phyloP scores from a whole-genome alignment of 2,329 filamentous ascomycete genomes.

The Didymella keratinophila region DNA sequence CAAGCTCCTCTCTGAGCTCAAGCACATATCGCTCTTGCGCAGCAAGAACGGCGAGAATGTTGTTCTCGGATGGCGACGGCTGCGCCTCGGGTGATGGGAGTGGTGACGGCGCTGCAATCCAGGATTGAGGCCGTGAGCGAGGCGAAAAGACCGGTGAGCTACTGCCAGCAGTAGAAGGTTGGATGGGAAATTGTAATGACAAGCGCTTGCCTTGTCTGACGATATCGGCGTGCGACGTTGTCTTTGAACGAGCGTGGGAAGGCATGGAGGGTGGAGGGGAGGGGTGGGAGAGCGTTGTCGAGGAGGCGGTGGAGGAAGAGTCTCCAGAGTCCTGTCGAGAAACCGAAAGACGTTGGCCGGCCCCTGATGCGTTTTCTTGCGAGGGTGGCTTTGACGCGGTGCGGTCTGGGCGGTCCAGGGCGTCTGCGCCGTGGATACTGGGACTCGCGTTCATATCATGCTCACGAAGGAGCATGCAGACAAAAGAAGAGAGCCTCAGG shows the following conservation, averaged over 20 bases:
- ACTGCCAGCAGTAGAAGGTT: slow-evolving; percentile 45
- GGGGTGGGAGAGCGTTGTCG: slow-evolving; percentile 31
- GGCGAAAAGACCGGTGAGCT: slow-evolving; percentile 43
- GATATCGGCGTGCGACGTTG: slow-evolving; percentile 46
- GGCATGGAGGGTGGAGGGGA: slow-evolving; percentile 29
- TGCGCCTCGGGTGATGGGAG: slow-evolving; percentile 38
- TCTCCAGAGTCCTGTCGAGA: slow-evolving; percentile 23
- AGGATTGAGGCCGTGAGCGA: slow-evolving; percentile 51
- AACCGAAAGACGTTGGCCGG: slow-evolving; percentile 23
- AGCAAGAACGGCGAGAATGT: slow-evolving; percentile 86
- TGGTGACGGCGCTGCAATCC: slow-evolving; percentile 45
- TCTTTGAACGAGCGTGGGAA: slow-evolving; percentile 46
- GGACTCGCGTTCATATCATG: slow-evolving; percentile 35
- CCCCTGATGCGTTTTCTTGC: slow-evolving; percentile 33
- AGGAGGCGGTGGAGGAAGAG: slow-evolving; percentile 22
- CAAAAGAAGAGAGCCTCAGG: slow-evolving; percentile 33
- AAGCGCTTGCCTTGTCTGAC: slow-evolving; percentile 54
- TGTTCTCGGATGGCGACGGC: slow-evolving; percentile 43
- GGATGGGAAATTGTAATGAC: slow-evolving; percentile 59
- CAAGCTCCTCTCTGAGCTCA: slow-evolving; percentile 89
- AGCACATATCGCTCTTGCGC: slow-evolving; percentile 90
- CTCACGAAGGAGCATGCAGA: slow-evolving; percentile 35
- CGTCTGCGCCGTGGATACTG: slow-evolving; percentile 24
- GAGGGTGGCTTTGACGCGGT: slow-evolving; percentile 24
- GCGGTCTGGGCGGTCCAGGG: slow-evolving; percentile 44